Evolutionary conservation across 345 rosid species (phyloP), one percentile per base, ranked within the genome.

Genomic region (Arabis hirsuta): DNA sequence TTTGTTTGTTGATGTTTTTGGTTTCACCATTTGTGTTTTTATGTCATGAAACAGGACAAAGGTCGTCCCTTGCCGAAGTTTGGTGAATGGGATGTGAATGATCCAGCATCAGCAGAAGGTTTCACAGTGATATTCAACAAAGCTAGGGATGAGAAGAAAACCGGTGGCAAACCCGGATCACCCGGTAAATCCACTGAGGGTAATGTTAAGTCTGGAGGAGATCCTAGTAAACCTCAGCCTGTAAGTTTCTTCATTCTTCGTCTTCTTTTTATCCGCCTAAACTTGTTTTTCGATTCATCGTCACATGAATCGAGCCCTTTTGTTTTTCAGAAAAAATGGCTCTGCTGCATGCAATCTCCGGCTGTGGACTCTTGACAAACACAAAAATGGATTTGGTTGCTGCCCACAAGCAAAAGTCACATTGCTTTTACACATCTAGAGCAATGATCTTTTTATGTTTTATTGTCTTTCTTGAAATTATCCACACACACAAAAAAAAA

Each of bases 61-160:
- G 95, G 95, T 80, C 87, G 82, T 70, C 86, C 97, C 48, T 84
- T 89, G 74, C 97, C 96, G 12, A 95, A 91, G 65, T 95, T 91
- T 66, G 99, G 98, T 52, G 98, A 94, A 84, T 91, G 98, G 97
- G 98, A 94, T 71, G 98, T 91, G 59, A 94, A 94, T 82, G 96
- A 94, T 78, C 98, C 98, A 60, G 96, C 98, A 55, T 93, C 98
- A 36, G 98, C 97, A 13, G 98, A 91, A 79, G 97, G 97, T 48
- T 95, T 89, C 76, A 95, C 97, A 24, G 97, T 86, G 78, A 95
- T 89, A 58, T 95, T 95, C 68, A 91, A 91, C 84, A 86, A 89
- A 82, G 99, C 96, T 62, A 87, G 96, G 80, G 88, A 95, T 84
- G 99, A 95, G 86, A 95, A 89, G 65, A 95, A 94, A 81, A 89